Evolutionary conservation across 192 early-diverging fungal species (phyloP).

Genomic region (Gonapodya prolifera): DNA sequence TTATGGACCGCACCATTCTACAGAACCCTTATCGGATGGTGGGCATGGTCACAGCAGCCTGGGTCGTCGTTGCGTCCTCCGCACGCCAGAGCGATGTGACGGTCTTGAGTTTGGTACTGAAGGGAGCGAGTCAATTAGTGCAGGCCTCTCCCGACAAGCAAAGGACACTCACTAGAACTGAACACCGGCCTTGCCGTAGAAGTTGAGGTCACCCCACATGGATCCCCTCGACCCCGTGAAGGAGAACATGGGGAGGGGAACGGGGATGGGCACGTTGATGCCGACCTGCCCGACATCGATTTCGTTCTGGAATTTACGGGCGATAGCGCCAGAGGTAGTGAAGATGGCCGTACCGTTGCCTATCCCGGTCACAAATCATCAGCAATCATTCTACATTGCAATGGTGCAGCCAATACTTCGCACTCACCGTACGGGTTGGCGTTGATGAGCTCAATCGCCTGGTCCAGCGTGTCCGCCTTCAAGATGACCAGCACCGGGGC

Average conservation of each 20-base stretch:
- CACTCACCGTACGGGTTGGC: slow-evolving; percentile 79
- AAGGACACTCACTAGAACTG: too few relatives aligned
- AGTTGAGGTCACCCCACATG: slow-evolving; percentile 90
- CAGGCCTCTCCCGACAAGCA: too few relatives aligned
- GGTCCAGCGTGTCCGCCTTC: slow-evolving; percentile 71
- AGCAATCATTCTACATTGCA: too few relatives aligned
- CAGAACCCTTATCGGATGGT: slow-evolving; percentile 51
- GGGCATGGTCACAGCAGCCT: slow-evolving; percentile 81
- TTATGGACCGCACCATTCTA: too few relatives aligned
- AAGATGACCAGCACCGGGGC: slow-evolving; percentile 82
- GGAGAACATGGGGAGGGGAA: slow-evolving; percentile 93
- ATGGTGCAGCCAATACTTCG: too few relatives aligned
- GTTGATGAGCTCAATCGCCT: slow-evolving; percentile 84
- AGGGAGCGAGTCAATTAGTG: too few relatives aligned
- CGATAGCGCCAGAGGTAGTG: slow-evolving; percentile 76
- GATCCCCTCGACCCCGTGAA: slow-evolving; percentile 85
- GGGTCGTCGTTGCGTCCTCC: slow-evolving; percentile 55
- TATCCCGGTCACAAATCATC: background rate
- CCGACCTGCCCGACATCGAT: slow-evolving; percentile 91
- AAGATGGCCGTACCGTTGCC: slow-evolving; percentile 52
- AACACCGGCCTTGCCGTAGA: slow-evolving; percentile 61
- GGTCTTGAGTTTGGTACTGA: slow-evolving; percentile 86
- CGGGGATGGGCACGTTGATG: slow-evolving; percentile 84
- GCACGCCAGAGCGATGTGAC: slow-evolving; percentile 87
- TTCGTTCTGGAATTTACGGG: slow-evolving; percentile 75